Percentiles rank a stretch among this genome's conserved stretches.
Evolutionary conservation across 352 stramenopile genomes (phyloP).

Genomic region (Aphanomyces euteiches): DNA sequence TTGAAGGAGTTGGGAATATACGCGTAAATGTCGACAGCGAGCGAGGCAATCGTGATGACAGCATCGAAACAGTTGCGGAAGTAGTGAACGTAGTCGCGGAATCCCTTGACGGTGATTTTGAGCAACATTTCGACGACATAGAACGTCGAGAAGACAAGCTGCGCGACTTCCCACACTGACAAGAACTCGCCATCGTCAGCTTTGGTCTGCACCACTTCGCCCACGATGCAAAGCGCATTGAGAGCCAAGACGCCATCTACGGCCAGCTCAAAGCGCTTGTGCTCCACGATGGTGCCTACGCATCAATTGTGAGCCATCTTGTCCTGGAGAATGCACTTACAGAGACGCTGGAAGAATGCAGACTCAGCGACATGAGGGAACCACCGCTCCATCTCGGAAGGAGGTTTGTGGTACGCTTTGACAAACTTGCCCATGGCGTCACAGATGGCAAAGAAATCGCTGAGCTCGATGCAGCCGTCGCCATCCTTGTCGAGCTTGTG

Average conservation of each 20-base stretch:
- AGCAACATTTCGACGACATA: slow-evolving; percentile 81
- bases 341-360: neutral
- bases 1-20: slow-evolving; percentile 37
- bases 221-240: slow-evolving; percentile 41
- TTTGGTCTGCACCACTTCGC: slow-evolving; percentile 50
- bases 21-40: slow-evolving; percentile 52
- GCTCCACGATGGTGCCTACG: slow-evolving; percentile 40
- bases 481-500: slow-evolving; percentile 34
- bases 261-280: slow-evolving; percentile 26
- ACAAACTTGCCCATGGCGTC: slow-evolving; percentile 20
- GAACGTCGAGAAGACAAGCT: slow-evolving; percentile 60
- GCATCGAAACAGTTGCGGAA: slow-evolving; percentile 81
- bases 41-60: slow-evolving; percentile 61
- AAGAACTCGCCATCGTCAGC: slow-evolving; percentile 28
- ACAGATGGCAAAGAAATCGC: slow-evolving; percentile 31
- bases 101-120: slow-evolving; percentile 63
- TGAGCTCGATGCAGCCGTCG: slow-evolving; percentile 23
- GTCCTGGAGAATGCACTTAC: neutral
- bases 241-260: slow-evolving; percentile 33
- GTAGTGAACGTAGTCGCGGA: slow-evolving; percentile 54
- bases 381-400: neutral
- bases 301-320: slow-evolving; percentile 31
- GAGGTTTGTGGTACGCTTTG: neutral
- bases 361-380: slow-evolving; percentile 1
- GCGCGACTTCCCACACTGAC: slow-evolving; percentile 45